Evolutionary conservation across 2,329 filamentous ascomycete genomes (phyloP).

Genomic region (Colletotrichum sp.): DNA sequence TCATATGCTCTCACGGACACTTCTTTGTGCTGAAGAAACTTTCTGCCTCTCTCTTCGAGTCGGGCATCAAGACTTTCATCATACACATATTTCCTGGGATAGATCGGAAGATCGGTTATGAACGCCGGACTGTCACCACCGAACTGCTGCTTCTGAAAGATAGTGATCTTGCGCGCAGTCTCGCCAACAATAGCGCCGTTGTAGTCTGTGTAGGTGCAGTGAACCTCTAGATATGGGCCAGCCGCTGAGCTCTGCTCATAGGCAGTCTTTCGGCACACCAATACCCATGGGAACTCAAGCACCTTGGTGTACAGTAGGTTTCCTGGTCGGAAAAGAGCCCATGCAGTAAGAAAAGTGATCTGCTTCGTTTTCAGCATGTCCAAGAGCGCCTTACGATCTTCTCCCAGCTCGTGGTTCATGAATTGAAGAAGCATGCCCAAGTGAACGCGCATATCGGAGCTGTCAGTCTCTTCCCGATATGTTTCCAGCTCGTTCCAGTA

Average conservation of each 20-base stretch:
- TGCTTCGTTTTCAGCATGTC: conserved; percentile 29
- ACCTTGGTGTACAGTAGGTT: conserved; percentile 29
- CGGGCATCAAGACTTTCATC: conserved; percentile 25
- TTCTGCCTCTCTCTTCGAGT: conserved; percentile 26
- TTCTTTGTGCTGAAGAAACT: conserved; percentile 4
- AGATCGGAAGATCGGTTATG: conserved; percentile 28
- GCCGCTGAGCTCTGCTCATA: conserved; percentile 24
- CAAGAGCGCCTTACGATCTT: conserved; percentile 23
- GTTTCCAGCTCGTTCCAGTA: conserved; percentile 31
- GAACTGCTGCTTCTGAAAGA: conserved; percentile 28
- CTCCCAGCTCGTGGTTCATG: conserved; percentile 30
- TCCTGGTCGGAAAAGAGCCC: conserved; percentile 31
- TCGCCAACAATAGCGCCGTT: conserved; percentile 26
- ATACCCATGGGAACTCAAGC: conserved; percentile 29
- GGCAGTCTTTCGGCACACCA: conserved; percentile 27
- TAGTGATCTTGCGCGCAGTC: conserved; percentile 5
- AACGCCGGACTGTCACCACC: conserved; percentile 26
- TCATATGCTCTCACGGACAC: conserved; percentile 25
- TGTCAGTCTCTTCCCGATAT: conserved; percentile 20
- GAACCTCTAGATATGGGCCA: conserved; percentile 30
- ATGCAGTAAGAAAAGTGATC: conserved; percentile 28
- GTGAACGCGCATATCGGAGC: conserved; percentile 20
- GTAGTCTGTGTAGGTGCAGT: conserved; percentile 29
- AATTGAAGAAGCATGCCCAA: conserved; percentile 32
- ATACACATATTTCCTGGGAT: conserved; percentile 25